Evolutionary conservation across 1,284 basidiomycete genomes (phyloP).

Genomic region (Rhodotorula sp.): DNA sequence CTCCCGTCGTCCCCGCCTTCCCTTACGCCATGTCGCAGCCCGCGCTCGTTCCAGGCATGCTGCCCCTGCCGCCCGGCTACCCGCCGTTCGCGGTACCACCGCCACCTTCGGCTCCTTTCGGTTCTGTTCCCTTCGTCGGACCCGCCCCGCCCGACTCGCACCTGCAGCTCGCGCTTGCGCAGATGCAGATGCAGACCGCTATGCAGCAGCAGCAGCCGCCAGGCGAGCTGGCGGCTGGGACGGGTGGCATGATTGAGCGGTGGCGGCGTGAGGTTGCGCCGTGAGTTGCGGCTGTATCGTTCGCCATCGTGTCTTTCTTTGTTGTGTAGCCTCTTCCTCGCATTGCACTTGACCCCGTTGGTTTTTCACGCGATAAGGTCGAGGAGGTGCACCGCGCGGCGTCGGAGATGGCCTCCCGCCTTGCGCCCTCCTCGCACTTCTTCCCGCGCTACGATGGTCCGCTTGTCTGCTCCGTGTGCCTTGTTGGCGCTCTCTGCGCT

Average conservation of each 20-base stretch:
- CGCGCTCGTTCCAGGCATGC: not conserved
- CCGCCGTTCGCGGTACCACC: not conserved
- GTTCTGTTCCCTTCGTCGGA: not conserved
- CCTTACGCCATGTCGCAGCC: not conserved
- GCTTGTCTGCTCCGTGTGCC: conserved; percentile 1
- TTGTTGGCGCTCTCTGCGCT: conserved; percentile 6
- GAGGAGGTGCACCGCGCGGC: not conserved
- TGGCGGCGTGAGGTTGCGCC: conserved; percentile 16
- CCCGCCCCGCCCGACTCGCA: not conserved
- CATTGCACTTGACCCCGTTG: not conserved
- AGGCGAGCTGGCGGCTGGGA: not conserved
- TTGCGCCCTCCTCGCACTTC: not conserved
- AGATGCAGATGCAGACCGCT: conserved; percentile 34
- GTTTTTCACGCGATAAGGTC: not conserved
- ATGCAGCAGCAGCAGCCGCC: conserved; percentile 2
- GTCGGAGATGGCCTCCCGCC: not conserved
- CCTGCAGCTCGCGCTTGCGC: conserved; percentile 23
- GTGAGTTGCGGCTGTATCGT: not conserved
- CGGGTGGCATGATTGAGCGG: conserved; percentile 15
- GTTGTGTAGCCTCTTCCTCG: not conserved
- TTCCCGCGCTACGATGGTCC: not conserved
- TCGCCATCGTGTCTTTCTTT: not conserved
- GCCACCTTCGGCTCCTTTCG: no score
- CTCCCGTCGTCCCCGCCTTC: not conserved
- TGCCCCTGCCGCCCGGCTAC: not conserved